phyloP scores from a whole-genome alignment of 2,329 filamentous ascomycete genomes.

The Calonectria ilicicola region DNA sequence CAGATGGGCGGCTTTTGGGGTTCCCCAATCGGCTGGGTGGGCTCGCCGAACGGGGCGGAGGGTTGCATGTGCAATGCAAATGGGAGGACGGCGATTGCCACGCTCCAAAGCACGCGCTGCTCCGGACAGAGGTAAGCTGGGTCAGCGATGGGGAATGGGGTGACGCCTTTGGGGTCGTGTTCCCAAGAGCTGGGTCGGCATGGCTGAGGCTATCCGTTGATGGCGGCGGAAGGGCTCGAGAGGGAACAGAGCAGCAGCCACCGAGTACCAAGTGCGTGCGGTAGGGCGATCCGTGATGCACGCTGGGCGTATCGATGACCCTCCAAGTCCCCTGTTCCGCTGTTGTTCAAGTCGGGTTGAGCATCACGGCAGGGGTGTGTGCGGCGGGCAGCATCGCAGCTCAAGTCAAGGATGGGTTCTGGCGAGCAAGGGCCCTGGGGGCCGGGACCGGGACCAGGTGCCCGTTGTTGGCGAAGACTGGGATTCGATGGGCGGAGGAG shows the following conservation, averaged over 20 bases:
- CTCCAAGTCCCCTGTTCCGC: background rate
- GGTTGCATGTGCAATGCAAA: slow-evolving; percentile 24
- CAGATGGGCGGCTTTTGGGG: slow-evolving; percentile 28
- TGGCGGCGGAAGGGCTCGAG: slow-evolving; percentile 46
- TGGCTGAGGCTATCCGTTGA: slow-evolving; percentile 50
- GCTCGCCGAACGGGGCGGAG: slow-evolving; percentile 1
- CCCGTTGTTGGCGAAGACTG: slow-evolving; percentile 8
- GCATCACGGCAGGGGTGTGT: slow-evolving; percentile 24
- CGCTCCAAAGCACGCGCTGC: slow-evolving; percentile 8
- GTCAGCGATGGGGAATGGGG: slow-evolving; percentile 40
- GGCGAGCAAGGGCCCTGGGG: slow-evolving; percentile 29
- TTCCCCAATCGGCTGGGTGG: slow-evolving; percentile 15
- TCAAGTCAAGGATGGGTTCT: slow-evolving; percentile 13
- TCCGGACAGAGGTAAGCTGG: slow-evolving; percentile 21
- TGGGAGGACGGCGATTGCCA: slow-evolving; percentile 32
- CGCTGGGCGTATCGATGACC: slow-evolving; percentile 18
- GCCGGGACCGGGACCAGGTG: background rate
- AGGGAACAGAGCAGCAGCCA: slow-evolving; percentile 27
- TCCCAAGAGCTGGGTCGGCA: slow-evolving; percentile 48
- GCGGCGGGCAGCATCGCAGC: slow-evolving; percentile 11
- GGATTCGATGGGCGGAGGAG: slow-evolving; percentile 5
- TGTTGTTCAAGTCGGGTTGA: background rate
- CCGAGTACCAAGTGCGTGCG: slow-evolving; percentile 16
- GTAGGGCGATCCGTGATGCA: slow-evolving; percentile 35
- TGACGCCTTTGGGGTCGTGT: slow-evolving; percentile 43